Evolutionary conservation across 2,329 filamentous ascomycete species (phyloP).

Genomic region (Nemania abortiva): DNA sequence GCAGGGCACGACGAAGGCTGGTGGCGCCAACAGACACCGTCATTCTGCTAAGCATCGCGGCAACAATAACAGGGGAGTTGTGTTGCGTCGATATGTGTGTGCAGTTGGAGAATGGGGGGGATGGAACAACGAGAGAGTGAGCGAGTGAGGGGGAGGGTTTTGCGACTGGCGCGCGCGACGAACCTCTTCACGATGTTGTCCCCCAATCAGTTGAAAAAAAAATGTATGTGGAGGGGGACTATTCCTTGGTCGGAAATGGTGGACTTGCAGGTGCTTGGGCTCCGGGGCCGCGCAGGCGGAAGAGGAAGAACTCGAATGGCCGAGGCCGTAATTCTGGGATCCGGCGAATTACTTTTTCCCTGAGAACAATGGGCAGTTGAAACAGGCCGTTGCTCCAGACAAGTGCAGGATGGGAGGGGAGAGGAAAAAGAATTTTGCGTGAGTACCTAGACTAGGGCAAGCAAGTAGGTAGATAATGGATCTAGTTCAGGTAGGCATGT

Average conservation of each 20-base stretch:
- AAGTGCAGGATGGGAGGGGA: constrained; percentile 29
- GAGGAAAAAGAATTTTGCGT: constrained; percentile 51
- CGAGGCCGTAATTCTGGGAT: constrained; percentile 29
- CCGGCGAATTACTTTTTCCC: constrained; percentile 43
- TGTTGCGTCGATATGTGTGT: background rate
- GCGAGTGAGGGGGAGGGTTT: background rate
- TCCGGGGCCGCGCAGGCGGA: constrained; percentile 36
- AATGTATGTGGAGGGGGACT: constrained; percentile 1
- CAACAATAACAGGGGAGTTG: background rate
- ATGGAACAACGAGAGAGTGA: background rate
- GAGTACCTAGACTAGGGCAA: background rate
- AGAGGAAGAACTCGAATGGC: constrained; percentile 43
- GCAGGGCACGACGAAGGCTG: constrained; percentile 3
- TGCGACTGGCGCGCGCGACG: constrained; percentile 29
- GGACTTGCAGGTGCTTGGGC: constrained; percentile 23
- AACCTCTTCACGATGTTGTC: constrained; percentile 35
- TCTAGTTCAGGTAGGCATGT: background rate
- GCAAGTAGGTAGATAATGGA: background rate
- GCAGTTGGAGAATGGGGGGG: background rate
- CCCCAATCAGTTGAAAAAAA: constrained; percentile 15
- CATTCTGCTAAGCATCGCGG: constrained; percentile 8
- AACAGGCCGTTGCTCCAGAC: constrained; percentile 23
- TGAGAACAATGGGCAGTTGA: constrained; percentile 28
- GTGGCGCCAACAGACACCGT: background rate
- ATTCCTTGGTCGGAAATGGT: constrained; percentile 17